Conservation (phyloP, 768 basidiomycete genomes). For the Pulveroboletus ravenelii region DNA sequence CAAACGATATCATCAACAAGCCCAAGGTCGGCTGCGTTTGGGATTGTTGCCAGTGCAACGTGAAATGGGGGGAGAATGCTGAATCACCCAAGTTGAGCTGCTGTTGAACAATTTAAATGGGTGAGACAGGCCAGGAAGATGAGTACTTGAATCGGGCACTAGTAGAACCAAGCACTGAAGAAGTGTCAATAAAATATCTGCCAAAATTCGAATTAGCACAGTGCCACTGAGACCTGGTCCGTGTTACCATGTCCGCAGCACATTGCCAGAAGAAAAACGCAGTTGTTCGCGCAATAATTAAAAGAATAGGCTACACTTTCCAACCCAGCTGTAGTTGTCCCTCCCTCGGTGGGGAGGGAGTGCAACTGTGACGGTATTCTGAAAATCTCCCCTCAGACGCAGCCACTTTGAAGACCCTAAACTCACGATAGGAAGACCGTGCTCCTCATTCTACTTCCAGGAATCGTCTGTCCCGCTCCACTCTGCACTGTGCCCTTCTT, state of each 20-base stretch:
- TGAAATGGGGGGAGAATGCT: no score
- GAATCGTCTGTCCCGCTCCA: slow-evolving; percentile 36
- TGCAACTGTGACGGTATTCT: no score
- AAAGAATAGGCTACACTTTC: no score
- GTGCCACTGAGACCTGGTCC: no score
- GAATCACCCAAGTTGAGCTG: no score
- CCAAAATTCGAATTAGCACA: not conserved
- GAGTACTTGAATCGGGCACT: slow-evolving; percentile 61
- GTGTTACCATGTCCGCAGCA: slow-evolving; percentile 13
- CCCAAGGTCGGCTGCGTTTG: slow-evolving; percentile 20
- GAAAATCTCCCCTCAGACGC: no score
- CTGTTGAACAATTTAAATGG: no score
- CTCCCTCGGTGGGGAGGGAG: no score
- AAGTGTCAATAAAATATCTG: not conserved
- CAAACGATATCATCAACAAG: slow-evolving; percentile 32
- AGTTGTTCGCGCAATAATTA: slow-evolving; percentile 31
- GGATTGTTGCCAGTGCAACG: slow-evolving; percentile 27
- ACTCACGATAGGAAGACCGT: slow-evolving; percentile 16
- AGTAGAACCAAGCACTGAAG: slow-evolving; percentile 56
- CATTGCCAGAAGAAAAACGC: slow-evolving; percentile 52
- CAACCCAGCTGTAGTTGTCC: no score
- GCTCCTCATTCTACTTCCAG: slow-evolving; percentile 49
- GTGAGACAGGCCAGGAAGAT: slow-evolving; percentile 28
- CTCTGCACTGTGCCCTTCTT: not conserved
- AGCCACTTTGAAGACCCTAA: no score